phyloP scores from a whole-genome alignment of 345 rosid species.

The Psidium friedrichsthalianum region DNA sequence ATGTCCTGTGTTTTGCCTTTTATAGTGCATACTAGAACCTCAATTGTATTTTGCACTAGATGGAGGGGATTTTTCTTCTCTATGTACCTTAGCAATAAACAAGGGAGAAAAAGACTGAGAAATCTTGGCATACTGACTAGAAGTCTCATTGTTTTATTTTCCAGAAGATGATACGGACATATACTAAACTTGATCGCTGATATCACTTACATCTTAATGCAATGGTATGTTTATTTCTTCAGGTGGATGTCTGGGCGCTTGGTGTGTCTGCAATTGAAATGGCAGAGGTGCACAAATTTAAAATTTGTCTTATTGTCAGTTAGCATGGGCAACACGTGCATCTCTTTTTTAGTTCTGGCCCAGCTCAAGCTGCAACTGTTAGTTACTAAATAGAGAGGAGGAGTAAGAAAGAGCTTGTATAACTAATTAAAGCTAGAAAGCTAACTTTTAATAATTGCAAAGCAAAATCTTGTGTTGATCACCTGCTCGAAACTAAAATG shows the following conservation, averaged over 20 bases:
- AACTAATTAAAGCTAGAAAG: neutral
- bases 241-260: constrained; percentile 99
- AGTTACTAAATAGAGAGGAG: neutral
- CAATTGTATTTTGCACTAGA: neutral
- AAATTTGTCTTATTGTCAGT: neutral
- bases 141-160: neutral
- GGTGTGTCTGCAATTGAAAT: constrained; percentile 99
- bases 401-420: neutral
- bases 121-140: neutral
- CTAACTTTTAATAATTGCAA: neutral
- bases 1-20: neutral
- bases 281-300: constrained; percentile 74
- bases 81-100: neutral
- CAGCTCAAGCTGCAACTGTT: neutral
- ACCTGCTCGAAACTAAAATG: neutral
- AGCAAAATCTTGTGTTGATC: neutral
- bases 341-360: neutral
- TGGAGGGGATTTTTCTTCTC: neutral
- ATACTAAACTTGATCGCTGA: neutral
- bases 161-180: neutral
- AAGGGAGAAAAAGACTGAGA: neutral
- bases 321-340: neutral
- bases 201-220: neutral
- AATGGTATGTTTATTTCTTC: constrained; percentile 7
- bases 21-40: neutral